Evolutionary conservation across 148 eudicot genomes (phyloP).

Genomic region (Persicaria maculosa): DNA sequence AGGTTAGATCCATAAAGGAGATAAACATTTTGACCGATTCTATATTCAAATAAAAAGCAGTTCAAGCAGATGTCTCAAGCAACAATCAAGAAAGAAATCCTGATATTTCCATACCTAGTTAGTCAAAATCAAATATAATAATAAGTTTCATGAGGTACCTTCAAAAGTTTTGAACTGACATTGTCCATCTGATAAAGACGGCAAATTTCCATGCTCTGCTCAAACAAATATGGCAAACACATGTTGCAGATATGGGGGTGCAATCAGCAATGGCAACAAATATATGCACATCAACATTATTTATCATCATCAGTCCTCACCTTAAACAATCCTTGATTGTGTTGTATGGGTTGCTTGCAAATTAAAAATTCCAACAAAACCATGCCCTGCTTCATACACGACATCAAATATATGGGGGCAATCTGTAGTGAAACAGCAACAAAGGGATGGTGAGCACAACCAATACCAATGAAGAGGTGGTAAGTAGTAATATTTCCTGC

Average conservation of each 20-base stretch:
- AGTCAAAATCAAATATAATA: background rate
- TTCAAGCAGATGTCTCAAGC: constrained; percentile 2
- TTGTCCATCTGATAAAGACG: constrained; percentile 75
- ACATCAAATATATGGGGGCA: constrained; percentile 87
- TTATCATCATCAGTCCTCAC: constrained; percentile 24
- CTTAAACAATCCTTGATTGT: constrained; percentile 71
- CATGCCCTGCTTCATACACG: constrained; percentile 76
- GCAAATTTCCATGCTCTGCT: constrained; percentile 85
- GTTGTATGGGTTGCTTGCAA: constrained; percentile 69
- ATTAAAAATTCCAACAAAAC: constrained; percentile 77
- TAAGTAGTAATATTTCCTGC: background rate
- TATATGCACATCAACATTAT: background rate
- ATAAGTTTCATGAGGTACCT: constrained; percentile 39
- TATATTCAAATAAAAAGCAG: background rate
- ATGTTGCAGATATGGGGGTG: constrained; percentile 7
- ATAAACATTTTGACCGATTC: background rate
- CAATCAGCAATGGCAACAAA: constrained; percentile 11
- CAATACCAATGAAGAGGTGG: background rate
- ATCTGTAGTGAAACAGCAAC: constrained; percentile 38
- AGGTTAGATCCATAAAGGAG: background rate
- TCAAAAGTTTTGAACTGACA: constrained; percentile 69
- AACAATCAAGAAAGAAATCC: background rate
- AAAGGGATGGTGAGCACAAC: constrained; percentile 2
- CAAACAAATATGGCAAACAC: constrained; percentile 16
- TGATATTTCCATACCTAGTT: background rate